These are phyloP conservation scores for Clohesyomyces aquaticus DNA, from an alignment of 495 filamentous ascomycete genomes.

Conservation along the genomic window DNA sequence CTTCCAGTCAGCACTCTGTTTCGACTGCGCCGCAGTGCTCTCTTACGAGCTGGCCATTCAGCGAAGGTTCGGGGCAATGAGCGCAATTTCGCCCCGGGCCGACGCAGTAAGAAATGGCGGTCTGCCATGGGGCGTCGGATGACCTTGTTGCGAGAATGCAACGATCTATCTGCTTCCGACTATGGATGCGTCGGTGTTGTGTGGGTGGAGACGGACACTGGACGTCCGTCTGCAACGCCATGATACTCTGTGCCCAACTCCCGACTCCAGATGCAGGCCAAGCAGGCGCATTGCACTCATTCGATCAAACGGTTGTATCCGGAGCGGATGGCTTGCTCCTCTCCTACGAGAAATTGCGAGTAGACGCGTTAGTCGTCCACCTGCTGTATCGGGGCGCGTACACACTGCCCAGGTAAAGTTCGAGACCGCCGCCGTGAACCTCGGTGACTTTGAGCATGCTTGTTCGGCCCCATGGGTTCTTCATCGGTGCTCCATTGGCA, in stretches of 20 bases:
- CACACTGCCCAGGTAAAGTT: no score
- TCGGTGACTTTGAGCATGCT: no score
- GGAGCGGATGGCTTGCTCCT: no score
- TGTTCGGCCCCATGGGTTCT: no score
- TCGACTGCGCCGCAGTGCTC: slow-evolving; percentile 35
- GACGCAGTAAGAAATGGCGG: slow-evolving; percentile 21
- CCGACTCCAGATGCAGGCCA: no score
- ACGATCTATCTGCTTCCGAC: background rate
- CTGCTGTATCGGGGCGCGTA: no score
- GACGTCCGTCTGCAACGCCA: background rate
- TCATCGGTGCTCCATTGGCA: no score
- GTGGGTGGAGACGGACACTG: background rate
- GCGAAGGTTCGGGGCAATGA: background rate
- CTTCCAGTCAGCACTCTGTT: slow-evolving; percentile 35
- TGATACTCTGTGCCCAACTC: background rate
- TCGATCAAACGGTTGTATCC: no score
- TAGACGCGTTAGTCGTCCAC: no score
- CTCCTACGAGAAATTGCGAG: no score
- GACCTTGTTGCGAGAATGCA: background rate
- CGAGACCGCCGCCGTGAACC: no score
- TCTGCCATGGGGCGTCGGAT: background rate
- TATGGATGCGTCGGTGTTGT: background rate
- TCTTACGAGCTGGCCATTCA: slow-evolving; percentile 10
- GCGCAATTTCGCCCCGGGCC: slow-evolving; percentile 4
- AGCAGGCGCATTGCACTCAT: no score